phyloP scores from a whole-genome alignment of 305 asterid genomes.

The Stenogyne calaminthoides region DNA sequence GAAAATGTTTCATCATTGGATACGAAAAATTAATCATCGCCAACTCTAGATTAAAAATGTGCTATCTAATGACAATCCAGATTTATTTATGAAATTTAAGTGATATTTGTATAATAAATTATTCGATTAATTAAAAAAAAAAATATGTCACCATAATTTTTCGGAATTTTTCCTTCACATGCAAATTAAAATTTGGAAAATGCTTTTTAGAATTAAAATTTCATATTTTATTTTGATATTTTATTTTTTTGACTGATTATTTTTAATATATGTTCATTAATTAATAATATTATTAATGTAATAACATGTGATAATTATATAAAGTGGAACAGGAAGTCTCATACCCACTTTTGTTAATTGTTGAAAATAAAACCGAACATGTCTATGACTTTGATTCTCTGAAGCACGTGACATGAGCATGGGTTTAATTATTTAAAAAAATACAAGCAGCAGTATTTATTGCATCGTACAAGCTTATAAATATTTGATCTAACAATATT shows the following conservation, averaged over 20 bases:
- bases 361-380: not conserved
- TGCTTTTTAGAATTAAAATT: not conserved
- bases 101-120: not conserved
- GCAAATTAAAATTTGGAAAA: not conserved
- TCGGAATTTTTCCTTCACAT: not conserved
- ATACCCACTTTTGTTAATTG: not conserved
- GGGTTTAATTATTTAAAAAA: not conserved
- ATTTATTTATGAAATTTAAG: not conserved
- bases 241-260: not conserved
- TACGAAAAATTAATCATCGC: too few relatives aligned
- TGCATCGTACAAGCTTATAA: slow-evolving; percentile 10
- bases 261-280: not conserved
- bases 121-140: not conserved
- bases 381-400: not conserved
- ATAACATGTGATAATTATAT: too few relatives aligned
- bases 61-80: not conserved
- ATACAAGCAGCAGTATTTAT: not conserved
- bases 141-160: too few relatives aligned
- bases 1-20: too few relatives aligned
- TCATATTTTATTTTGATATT: not conserved
- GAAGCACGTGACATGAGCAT: not conserved
- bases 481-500: slow-evolving; percentile 16
- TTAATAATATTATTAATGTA: not conserved
- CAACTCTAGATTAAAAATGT: not conserved
- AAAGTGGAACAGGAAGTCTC: not conserved